phyloP scores from a whole-genome alignment of 805 yeast genomes.

The Ogataea nonfermentans region DNA sequence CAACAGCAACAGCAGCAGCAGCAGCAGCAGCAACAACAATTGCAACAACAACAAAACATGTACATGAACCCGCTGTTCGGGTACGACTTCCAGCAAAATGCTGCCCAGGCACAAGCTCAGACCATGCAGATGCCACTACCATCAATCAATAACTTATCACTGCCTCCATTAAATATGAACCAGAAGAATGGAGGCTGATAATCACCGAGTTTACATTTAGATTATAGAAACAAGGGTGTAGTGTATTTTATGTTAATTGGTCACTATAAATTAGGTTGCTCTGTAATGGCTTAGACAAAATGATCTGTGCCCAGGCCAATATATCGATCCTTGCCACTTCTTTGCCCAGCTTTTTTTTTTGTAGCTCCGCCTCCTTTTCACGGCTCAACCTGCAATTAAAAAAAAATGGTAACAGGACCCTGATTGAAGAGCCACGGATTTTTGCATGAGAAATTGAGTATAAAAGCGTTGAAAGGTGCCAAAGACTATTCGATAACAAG shows the following conservation, averaged over 20 bases:
- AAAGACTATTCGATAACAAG: neutral
- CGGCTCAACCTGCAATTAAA: neutral
- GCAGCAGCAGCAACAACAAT: constrained; percentile 19
- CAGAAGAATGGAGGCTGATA: constrained; percentile 23
- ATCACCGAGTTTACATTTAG: neutral
- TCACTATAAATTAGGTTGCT: neutral
- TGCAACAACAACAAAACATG: constrained; percentile 17
- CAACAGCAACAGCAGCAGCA: constrained; percentile 18
- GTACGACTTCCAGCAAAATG: constrained; percentile 22
- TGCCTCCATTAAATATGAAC: constrained; percentile 34
- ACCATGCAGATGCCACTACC: constrained; percentile 28
- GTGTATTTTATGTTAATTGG: constrained; percentile 6
- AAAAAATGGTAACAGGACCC: constrained; percentile 7
- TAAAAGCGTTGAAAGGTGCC: neutral
- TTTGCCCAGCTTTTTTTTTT: neutral
- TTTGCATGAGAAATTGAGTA: neutral
- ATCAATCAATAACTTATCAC: constrained; percentile 31
- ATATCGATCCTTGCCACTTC: too few relatives aligned
- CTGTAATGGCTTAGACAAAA: neutral
- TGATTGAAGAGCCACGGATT: constrained; percentile 3
- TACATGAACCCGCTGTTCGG: constrained; percentile 23
- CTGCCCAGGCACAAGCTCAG: constrained; percentile 22
- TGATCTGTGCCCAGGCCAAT: neutral
- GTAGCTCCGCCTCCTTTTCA: constrained; percentile 13
- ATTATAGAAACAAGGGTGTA: constrained; percentile 1